A percentile compares a stretch with the other conserved stretches of the same genome.
phyloP scores from a whole-genome alignment of 176 grass and related monocot species.

The Eragrostis nindensis region DNA sequence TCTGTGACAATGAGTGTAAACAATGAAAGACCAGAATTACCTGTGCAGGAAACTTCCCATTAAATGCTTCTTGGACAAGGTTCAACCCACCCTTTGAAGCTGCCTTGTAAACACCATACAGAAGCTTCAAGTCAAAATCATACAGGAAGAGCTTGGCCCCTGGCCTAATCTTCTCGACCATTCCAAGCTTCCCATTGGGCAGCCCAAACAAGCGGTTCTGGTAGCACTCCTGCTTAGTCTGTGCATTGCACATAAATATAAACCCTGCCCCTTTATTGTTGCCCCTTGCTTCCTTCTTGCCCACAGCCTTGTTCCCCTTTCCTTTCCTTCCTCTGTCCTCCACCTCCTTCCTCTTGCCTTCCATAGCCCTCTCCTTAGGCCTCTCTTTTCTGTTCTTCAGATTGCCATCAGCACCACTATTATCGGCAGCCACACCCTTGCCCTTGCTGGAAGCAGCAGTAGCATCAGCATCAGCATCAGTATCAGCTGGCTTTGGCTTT shows the following conservation, averaged over 20 bases:
- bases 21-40: conserved; percentile 49
- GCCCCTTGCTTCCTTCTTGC: conserved; percentile 23
- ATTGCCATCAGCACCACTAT: conserved; percentile 7
- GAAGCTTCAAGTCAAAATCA: conserved; percentile 83
- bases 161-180: conserved; percentile 59
- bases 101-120: conserved; percentile 76
- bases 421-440: conserved; percentile 35
- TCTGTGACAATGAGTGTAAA: neutral
- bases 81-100: conserved; percentile 55
- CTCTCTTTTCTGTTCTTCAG: conserved; percentile 27
- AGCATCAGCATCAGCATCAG: conserved; percentile 25
- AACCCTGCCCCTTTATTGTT: conserved; percentile 47
- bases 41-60: conserved; percentile 68
- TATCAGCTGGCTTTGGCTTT: conserved; percentile 20
- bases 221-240: conserved; percentile 78
- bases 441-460: conserved; percentile 34
- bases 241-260: conserved; percentile 83
- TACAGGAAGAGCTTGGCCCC: conserved; percentile 67
- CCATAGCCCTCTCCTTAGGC: neutral
- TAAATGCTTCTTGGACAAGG: conserved; percentile 52
- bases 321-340: conserved; percentile 3
- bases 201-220: conserved; percentile 56
- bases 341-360: conserved; percentile 30
- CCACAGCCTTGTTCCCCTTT: neutral
- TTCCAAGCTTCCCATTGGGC: conserved; percentile 51